A percentile compares a stretch with the other conserved stretches of the same genome.
Conservation (phyloP, 768 basidiomycete genomes). For the Lactifluus hygrophoroides region DNA sequence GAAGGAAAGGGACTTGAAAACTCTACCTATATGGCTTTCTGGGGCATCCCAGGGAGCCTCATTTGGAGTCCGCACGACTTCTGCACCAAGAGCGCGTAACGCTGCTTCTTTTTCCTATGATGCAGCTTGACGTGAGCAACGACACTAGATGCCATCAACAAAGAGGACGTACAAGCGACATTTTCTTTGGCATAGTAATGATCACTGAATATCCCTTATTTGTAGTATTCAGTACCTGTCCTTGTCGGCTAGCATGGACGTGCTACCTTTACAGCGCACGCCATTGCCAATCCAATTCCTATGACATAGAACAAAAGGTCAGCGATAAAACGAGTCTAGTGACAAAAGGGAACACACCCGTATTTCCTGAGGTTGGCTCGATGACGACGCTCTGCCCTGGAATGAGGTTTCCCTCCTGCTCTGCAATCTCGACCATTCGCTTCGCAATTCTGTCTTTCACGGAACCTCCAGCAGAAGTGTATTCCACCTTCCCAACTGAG, state of each 20-base stretch:
- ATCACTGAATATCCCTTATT: conserved; percentile 80
- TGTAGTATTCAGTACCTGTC: conserved; percentile 52
- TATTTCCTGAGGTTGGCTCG: conserved; percentile 93
- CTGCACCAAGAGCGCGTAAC: conserved; percentile 85
- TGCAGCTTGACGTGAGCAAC: neutral
- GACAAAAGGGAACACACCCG: conserved; percentile 46
- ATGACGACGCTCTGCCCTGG: conserved; percentile 88
- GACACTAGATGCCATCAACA: neutral
- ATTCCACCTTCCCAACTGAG: conserved; percentile 85
- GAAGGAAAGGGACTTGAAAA: conserved; percentile 24
- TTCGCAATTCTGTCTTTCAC: conserved; percentile 97
- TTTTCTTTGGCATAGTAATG: conserved; percentile 89
- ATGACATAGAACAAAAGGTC: neutral
- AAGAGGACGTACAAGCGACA: conserved; percentile 56
- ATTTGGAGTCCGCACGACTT: conserved; percentile 90
- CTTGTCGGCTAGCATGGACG: conserved; percentile 15
- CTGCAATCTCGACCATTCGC: conserved; percentile 94
- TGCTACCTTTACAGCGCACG: conserved; percentile 86
- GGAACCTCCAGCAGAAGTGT: conserved; percentile 82
- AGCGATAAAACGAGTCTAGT: neutral
- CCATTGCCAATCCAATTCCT: conserved; percentile 86
- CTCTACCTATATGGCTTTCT: conserved; percentile 85
- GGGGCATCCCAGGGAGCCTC: conserved; percentile 85
- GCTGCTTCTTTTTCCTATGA: conserved; percentile 84
- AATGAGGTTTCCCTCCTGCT: conserved; percentile 74